Base-by-base conservation (phyloP, 2,329 filamentous ascomycete species). In the Aspergillus sp. region DNA sequence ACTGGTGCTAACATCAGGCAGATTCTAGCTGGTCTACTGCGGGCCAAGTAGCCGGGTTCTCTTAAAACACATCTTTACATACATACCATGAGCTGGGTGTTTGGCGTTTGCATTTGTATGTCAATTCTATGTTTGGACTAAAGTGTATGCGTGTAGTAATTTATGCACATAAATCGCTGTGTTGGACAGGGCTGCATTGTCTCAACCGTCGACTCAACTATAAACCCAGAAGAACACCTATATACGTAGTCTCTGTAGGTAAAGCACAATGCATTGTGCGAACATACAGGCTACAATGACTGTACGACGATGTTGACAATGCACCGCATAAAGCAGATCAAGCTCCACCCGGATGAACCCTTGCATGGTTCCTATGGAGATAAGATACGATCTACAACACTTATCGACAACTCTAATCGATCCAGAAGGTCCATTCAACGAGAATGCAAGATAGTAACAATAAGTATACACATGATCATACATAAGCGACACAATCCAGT, bases 31-130 rank as follows among this genome's bases (percentile, higher is more conserved):
- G 41, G 50, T 53, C 47, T 44, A 43, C 46, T 48, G 53, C 50
- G 43, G 47, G 53, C 45, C 49, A 41, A 20, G 41, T 50, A 51
- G 50, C 38, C 50, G 32, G 50, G 33, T 45, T 45, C 33, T 45
- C 10, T 33, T 45, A 14, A 30, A 16, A 38, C 38, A 19, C 20
- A 38, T 24, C 45, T 47, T 35, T 22, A n/a, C 45, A 36, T 47
- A 47, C 32, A 47, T 48, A 52, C 20, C 49, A 54, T 61, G 47
- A 61, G 61, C 57, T 56, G 44, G 64, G 62, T 64, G 62, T 65
- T 48, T 53, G 64, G 64, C 62, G 63, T 66, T 16, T 42, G 32
- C 24, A 41, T 47, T 35, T 13, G n/a, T n/a, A 13, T n/a, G 11
- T 35, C 11, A 4, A 35, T n/a, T 35, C 5, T 35, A n/a, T 35